These are phyloP conservation scores for Saprolegnia diclina DNA, from an alignment of 352 stramenopile genomes.

Conservation along the genomic window DNA sequence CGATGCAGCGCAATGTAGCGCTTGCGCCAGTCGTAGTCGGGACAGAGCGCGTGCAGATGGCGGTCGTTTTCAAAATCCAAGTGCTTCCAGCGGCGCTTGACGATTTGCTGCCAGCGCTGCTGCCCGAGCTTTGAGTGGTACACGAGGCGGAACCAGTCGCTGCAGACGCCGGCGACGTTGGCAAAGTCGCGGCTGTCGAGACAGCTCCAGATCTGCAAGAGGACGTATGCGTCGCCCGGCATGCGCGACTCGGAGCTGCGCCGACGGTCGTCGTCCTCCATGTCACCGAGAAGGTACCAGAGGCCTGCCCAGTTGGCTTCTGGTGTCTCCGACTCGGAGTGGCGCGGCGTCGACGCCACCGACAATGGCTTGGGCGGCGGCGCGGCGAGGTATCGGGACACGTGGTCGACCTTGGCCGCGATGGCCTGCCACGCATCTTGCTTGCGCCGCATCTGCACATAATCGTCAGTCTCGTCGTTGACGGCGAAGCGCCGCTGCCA, in stretches of 20 bases:
- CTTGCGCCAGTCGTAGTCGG: slow-evolving; percentile 15
- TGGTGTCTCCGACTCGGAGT: slow-evolving; percentile 8
- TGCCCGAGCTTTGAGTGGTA: slow-evolving; percentile 26
- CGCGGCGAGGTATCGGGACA: not conserved
- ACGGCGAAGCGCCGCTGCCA: not conserved
- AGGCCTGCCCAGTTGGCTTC: slow-evolving; percentile 23
- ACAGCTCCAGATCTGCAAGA: slow-evolving; percentile 25
- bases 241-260: slow-evolving; percentile 5
- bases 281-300: slow-evolving; percentile 23
- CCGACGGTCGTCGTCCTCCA: slow-evolving; percentile 20
- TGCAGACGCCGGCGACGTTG: slow-evolving; percentile 18
- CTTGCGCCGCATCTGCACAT: not conserved
- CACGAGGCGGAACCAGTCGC: slow-evolving; percentile 24
- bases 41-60: not conserved
- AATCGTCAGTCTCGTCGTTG: not conserved
- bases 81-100: not conserved
- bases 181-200: slow-evolving; percentile 25
- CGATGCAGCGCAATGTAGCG: slow-evolving; percentile 22
- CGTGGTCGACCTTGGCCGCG: slow-evolving; percentile 3
- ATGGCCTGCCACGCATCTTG: slow-evolving; percentile 21
- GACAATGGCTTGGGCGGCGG: not conserved
- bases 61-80: not conserved
- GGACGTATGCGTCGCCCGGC: slow-evolving; percentile 23
- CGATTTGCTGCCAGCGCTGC: slow-evolving; percentile 24
- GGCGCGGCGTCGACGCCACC: not conserved